Evolutionary conservation across 345 rosid genomes (phyloP), one percentile per base, ranked within the genome.

Genomic region (Adansonia digitata): DNA sequence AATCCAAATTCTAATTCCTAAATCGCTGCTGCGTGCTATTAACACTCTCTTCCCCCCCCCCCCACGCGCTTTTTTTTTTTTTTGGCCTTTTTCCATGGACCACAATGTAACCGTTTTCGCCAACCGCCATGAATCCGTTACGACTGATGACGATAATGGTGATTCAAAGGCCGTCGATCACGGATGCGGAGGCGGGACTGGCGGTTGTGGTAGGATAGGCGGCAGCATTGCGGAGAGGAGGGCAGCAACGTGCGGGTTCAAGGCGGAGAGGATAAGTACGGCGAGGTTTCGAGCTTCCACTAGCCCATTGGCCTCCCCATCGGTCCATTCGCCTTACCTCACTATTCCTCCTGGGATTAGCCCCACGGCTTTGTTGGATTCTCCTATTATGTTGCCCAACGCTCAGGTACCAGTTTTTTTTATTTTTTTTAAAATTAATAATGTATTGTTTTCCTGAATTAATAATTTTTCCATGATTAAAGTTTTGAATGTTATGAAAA

Each of bases 141-240:
- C 53, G 39, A 20, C 69, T 20, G 39, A 45, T 67, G 71, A 9
- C 71, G 37, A 45, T 45, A 31, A 43, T 45, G 52, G 8, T 67
- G 55, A 24, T 13, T 14, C 39, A 20, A 27, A 45, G 45, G 26
- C 34, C 15, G 27, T 18, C 14, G 59, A 48, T 69, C 59, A 29
- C 15, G 26, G 15, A 20, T 26, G 18, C 17, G 40, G 26, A 7
- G 63, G 29, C 20, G 74, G 31, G 20, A 48, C 34, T 22, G 76
- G 42, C 6, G 64, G 31, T 20, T 69, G 24, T 20, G 52, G 34
- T 11, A n/a, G 2, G 13, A 34, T 73, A 46, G 82, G 61, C 11
- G 84, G 56, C 8, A 87, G 93, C 75, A 87, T 89, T 57, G 91
- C 90, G 2, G 90, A 89, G 77, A 83, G 94, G 67, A 84, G 94